phyloP scores from a whole-genome alignment of 345 rosid species.

The Syzygium jambos region DNA sequence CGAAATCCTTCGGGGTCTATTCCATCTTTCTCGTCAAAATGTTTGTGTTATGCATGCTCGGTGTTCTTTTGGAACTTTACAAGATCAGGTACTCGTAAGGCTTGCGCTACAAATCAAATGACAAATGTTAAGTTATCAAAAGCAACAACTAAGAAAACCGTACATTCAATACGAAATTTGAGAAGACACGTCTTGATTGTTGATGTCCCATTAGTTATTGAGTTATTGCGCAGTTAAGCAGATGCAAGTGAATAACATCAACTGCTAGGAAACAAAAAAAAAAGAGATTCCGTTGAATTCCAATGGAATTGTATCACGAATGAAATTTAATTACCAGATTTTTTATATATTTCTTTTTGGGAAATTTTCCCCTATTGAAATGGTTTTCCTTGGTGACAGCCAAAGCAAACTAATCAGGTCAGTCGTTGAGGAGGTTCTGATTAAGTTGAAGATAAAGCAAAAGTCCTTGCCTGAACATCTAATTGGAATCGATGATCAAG shows the following conservation, averaged over 20 bases:
- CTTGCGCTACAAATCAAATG: background rate
- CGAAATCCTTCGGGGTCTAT: no score
- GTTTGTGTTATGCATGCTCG: background rate
- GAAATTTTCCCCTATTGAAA: no score
- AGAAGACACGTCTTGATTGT: background rate
- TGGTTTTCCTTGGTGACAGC: background rate
- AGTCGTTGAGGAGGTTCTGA: background rate
- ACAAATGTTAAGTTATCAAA: no score
- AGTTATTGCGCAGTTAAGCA: no score
- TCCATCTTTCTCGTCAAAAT: background rate
- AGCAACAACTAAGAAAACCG: background rate
- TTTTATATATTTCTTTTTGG: background rate
- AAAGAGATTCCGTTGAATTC: rapidly evolving
- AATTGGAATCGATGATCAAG: background rate
- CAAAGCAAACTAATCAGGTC: background rate
- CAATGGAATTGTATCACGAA: background rate
- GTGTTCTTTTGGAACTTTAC: background rate
- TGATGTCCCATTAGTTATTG: background rate
- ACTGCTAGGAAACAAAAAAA: background rate
- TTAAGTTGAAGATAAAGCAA: background rate
- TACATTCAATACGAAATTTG: no score
- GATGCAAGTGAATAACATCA: background rate
- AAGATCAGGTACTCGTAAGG: background rate
- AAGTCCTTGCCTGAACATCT: background rate
- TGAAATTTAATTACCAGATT: no score